Conservation (phyloP, 805 yeast genomes). For the Limtongia smithiae region DNA sequence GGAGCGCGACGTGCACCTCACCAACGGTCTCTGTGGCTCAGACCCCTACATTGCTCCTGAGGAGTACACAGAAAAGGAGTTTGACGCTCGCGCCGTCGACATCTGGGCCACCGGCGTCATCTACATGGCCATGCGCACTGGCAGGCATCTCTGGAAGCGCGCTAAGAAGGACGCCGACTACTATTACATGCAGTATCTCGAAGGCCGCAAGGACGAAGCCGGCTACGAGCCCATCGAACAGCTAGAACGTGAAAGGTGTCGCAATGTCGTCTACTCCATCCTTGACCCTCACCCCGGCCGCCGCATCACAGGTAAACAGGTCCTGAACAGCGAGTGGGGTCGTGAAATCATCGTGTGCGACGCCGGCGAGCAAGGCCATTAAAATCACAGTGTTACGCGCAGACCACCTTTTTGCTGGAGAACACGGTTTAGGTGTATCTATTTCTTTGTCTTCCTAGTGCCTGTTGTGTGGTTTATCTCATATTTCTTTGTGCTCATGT, state of each 20-base stretch:
- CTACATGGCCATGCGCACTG: slow-evolving; percentile 79
- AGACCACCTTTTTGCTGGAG: neutral
- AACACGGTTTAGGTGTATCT: neutral
- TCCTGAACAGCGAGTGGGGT: slow-evolving; percentile 93
- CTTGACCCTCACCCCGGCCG: slow-evolving; percentile 87
- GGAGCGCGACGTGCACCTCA: slow-evolving; percentile 68
- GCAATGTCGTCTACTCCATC: slow-evolving; percentile 89
- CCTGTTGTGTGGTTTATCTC: too few relatives aligned
- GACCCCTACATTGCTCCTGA: slow-evolving; percentile 93
- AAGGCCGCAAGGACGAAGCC: slow-evolving; percentile 71
- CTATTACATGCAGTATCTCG: slow-evolving; percentile 68
- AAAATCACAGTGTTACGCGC: too few relatives aligned
- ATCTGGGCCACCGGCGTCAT: slow-evolving; percentile 86
- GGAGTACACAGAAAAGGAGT: slow-evolving; percentile 56
- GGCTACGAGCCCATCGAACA: slow-evolving; percentile 92
- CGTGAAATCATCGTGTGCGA: slow-evolving; percentile 78
- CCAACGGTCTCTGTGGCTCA: slow-evolving; percentile 78
- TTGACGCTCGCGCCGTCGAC: slow-evolving; percentile 78
- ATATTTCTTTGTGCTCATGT: too few relatives aligned
- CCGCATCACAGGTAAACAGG: slow-evolving; percentile 82
- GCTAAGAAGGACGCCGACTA: slow-evolving; percentile 75
- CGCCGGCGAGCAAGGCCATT: slow-evolving; percentile 50
- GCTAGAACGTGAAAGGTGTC: slow-evolving; percentile 79
- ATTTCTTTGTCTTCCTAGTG: too few relatives aligned
- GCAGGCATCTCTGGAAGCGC: slow-evolving; percentile 85